Conservation (phyloP, 768 basidiomycete species). For the Clavulina sp. region DNA sequence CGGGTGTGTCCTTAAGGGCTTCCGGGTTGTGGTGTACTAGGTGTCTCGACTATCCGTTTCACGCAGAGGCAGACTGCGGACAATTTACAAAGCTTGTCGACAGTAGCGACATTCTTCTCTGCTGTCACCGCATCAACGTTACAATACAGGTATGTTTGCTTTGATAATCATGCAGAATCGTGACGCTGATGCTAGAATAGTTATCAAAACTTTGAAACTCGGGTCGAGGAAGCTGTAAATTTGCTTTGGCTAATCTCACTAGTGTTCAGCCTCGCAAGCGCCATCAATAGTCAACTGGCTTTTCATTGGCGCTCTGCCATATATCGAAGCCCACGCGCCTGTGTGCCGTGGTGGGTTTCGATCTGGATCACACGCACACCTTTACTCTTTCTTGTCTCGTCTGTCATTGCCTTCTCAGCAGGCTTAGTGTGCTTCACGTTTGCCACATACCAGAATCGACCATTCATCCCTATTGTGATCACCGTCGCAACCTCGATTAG, state of each 20-base stretch:
- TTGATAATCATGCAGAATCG: too few species aligned
- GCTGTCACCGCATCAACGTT: conserved; percentile 7
- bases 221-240: conserved; percentile 2
- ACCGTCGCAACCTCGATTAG: conserved; percentile 7
- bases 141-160: not conserved
- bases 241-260: conserved; percentile 8
- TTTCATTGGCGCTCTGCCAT: conserved; percentile 10
- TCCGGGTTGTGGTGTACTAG: not conserved
- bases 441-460: not conserved
- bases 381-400: conserved; percentile 7
- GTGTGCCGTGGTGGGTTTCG: conserved; percentile 8
- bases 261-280: conserved; percentile 8
- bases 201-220: not conserved
- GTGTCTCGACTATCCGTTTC: not conserved
- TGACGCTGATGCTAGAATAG: too few species aligned
- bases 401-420: conserved; percentile 9
- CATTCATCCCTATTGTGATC: not conserved
- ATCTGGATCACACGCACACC: conserved; percentile 10
- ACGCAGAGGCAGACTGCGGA: not conserved
- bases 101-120: conserved; percentile 8
- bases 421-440: conserved; percentile 9
- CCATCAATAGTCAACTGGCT: conserved; percentile 10
- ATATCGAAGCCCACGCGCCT: conserved; percentile 9
- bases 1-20: not conserved
- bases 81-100: not conserved